phyloP scores from a whole-genome alignment of 441 rosid genomes.

The Erysimum pusillum region DNA sequence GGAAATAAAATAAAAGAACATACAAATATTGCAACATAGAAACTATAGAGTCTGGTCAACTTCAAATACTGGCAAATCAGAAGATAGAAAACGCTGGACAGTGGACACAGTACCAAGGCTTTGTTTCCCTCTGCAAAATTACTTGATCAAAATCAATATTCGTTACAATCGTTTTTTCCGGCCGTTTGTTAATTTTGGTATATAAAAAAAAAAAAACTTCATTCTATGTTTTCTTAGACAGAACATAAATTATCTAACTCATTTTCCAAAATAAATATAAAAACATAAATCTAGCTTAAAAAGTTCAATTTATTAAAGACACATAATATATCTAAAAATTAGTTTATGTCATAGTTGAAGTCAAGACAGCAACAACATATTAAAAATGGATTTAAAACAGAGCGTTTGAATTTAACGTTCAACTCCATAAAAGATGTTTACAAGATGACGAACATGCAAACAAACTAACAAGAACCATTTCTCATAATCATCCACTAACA shows the following conservation, averaged over 20 bases:
- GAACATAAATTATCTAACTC: background rate
- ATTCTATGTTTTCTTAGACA: background rate
- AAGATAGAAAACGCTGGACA: background rate
- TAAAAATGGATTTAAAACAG: background rate
- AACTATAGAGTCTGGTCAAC: background rate
- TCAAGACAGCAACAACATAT: background rate
- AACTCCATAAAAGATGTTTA: background rate
- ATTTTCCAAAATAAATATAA: no score
- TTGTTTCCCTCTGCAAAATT: conserved; percentile 7
- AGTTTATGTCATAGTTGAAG: conserved; percentile 2
- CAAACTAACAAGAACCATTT: background rate
- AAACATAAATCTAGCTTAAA: background rate
- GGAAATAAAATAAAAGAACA: background rate
- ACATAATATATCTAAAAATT: background rate
- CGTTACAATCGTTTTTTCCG: background rate
- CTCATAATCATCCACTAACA: no score
- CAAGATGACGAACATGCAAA: background rate
- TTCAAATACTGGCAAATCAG: background rate
- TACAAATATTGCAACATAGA: background rate
- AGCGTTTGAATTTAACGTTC: background rate
- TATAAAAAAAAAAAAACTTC: background rate
- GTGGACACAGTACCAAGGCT: background rate
- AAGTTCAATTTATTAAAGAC: background rate
- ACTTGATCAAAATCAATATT: background rate
- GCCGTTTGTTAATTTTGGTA: background rate